phyloP scores from a whole-genome alignment of 1,139 yeast genomes.

The Pneumocystis jirovecii region DNA sequence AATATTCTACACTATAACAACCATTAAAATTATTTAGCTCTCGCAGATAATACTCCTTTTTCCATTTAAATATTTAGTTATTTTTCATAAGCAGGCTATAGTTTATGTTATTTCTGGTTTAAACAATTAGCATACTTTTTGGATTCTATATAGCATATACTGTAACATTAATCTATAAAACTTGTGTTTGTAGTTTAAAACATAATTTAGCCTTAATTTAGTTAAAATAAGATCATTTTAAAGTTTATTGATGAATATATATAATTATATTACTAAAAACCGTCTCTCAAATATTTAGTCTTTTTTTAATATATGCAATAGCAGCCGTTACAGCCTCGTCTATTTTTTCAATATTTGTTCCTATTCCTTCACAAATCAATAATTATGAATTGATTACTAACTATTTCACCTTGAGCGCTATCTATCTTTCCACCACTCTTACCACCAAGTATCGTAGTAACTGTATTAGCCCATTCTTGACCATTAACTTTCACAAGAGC shows the following conservation, averaged over 20 bases:
- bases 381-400: background rate
- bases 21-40: background rate
- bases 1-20: background rate
- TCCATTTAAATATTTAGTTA: background rate
- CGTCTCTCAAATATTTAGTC: background rate
- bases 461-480: constrained; percentile 55
- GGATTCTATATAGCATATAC: background rate
- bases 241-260: background rate
- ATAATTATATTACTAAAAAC: background rate
- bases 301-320: constrained; percentile 22
- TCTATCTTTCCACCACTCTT: constrained; percentile 98
- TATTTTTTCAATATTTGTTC: constrained; percentile 60
- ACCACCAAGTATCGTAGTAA: constrained; percentile 71
- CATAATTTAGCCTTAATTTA: background rate
- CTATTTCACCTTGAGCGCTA: constrained; percentile 64
- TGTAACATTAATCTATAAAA: background rate
- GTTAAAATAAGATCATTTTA: background rate
- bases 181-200: background rate
- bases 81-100: background rate
- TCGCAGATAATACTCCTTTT: background rate
- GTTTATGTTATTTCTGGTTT: background rate
- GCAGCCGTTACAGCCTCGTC: constrained; percentile 60
- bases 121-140: background rate
- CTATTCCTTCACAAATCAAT: constrained; percentile 29
- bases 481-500: constrained; percentile 53